Conservation (phyloP, 257 asterid genomes). For the Paulownia fortunei region DNA sequence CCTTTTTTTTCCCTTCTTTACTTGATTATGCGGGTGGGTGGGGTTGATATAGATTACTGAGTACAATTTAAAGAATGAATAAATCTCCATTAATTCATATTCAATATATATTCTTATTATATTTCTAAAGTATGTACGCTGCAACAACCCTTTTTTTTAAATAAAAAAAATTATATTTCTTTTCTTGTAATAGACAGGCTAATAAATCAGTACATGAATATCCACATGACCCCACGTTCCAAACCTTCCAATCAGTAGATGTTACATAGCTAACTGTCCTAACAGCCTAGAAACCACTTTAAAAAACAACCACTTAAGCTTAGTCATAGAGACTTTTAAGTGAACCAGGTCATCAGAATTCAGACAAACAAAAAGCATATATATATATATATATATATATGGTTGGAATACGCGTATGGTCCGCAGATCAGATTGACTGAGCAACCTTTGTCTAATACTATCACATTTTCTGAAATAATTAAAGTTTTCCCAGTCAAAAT, state of each 20-base stretch:
- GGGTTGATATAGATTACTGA: neutral
- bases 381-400: neutral
- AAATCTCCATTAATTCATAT: neutral
- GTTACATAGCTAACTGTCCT: conserved; percentile 52
- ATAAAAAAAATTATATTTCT: no score
- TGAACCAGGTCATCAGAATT: conserved; percentile 3
- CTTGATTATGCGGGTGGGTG: neutral
- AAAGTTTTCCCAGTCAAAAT: neutral
- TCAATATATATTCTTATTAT: neutral
- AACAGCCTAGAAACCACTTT: conserved; percentile 46
- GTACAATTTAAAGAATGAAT: neutral
- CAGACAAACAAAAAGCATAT: conserved; percentile 19
- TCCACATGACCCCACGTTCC: conserved; percentile 66
- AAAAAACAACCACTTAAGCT: neutral
- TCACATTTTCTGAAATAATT: neutral
- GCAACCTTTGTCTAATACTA: neutral
- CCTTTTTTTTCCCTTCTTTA: neutral
- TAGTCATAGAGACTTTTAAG: neutral
- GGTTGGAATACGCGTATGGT: neutral
- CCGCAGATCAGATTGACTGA: conserved; percentile 37
- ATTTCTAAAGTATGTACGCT: neutral
- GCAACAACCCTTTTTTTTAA: neutral
- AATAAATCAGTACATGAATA: conserved; percentile 23
- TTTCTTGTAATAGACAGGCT: neutral
- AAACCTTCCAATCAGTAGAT: conserved; percentile 42